A percentile compares a stretch with the other conserved stretches of the same genome.
Conservation (phyloP, 2,329 filamentous ascomycete genomes). For the Claviceps spartinae region DNA sequence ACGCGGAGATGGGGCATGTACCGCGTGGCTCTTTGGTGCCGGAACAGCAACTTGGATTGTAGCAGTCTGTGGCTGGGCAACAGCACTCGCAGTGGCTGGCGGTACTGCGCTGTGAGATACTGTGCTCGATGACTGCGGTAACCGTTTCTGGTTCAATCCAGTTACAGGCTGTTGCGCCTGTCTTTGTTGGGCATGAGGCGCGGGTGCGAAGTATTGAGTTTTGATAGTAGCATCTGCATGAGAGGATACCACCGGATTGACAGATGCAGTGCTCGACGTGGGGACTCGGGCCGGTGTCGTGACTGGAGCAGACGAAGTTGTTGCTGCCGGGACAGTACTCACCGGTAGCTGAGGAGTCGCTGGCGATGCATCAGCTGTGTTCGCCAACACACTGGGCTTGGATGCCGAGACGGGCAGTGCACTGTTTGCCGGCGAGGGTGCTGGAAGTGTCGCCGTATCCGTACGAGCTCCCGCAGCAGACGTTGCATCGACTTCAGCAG, state of each 20-base stretch:
- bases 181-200: conserved; percentile 5
- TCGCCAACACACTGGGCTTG: neutral
- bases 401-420: neutral
- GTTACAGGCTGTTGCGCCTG: neutral
- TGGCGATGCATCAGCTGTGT: neutral
- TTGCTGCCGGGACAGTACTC: neutral
- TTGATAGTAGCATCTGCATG: conserved; percentile 1
- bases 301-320: neutral
- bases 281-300: neutral
- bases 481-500: conserved; percentile 11
- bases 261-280: conserved; percentile 3
- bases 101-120: conserved; percentile 3
- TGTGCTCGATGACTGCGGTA: neutral
- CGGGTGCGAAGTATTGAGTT: neutral
- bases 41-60: conserved; percentile 7
- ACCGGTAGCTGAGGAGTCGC: neutral
- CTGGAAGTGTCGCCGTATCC: conserved; percentile 9
- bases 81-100: neutral
- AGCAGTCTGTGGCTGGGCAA: conserved; percentile 2
- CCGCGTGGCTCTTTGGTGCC: conserved; percentile 7
- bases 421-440: conserved; percentile 1
- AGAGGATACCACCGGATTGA: conserved; percentile 8
- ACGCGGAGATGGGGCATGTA: neutral
- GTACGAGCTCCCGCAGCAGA: conserved; percentile 11
- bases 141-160: neutral